Conservation (phyloP, 2,329 filamentous ascomycete species). For the Aspergillus amoenus region DNA sequence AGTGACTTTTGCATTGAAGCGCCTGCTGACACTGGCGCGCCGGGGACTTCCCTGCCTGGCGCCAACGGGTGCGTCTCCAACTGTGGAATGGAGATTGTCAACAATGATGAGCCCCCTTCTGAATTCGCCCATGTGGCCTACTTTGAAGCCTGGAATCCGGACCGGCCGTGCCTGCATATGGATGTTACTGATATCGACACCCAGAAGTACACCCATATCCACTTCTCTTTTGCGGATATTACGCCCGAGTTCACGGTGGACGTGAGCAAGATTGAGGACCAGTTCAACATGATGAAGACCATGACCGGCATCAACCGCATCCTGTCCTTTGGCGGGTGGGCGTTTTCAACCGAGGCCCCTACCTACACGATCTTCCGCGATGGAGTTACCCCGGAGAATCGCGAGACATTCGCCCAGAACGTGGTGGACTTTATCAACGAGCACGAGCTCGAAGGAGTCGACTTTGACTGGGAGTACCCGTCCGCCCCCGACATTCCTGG, state of each 20-base stretch:
- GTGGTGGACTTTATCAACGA: constrained; percentile 24
- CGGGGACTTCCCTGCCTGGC: constrained; percentile 36
- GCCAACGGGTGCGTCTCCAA: constrained; percentile 44
- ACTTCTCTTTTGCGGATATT: constrained; percentile 37
- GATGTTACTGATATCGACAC: constrained; percentile 31
- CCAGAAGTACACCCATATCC: constrained; percentile 32
- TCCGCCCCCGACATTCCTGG: constrained; percentile 34
- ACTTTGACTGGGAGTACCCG: constrained; percentile 17
- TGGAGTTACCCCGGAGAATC: constrained; percentile 21
- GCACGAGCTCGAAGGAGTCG: constrained; percentile 14
- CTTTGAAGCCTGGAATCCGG: neutral
- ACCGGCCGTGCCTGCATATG: constrained; percentile 11
- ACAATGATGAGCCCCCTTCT: constrained; percentile 15
- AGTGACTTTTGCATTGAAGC: constrained; percentile 43
- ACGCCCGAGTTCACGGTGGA: neutral
- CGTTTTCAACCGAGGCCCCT: constrained; percentile 36
- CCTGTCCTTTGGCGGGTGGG: constrained; percentile 48
- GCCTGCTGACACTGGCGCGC: constrained; percentile 27
- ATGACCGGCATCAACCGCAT: constrained; percentile 22
- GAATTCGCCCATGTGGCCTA: too few relatives aligned
- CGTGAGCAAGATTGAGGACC: neutral
- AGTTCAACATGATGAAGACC: neutral
- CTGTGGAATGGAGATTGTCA: constrained; percentile 39
- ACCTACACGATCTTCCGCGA: constrained; percentile 41
- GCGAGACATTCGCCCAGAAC: constrained; percentile 24